These are phyloP conservation scores for Dioscorea zingiberensis DNA, from an alignment of 106 monocot genomes.

Conservation along the genomic window DNA sequence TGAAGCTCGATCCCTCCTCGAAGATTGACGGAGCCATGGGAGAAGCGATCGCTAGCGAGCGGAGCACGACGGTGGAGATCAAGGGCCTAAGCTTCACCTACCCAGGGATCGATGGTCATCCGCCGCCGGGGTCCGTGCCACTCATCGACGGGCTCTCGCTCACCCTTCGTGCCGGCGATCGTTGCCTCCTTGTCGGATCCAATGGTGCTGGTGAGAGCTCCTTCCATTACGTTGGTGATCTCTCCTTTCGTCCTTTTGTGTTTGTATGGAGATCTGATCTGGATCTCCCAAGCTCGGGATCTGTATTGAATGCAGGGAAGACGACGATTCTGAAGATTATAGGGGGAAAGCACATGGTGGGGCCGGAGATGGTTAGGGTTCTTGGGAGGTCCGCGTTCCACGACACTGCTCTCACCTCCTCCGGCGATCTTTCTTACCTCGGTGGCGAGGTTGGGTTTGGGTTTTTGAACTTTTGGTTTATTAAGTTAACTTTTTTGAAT, in stretches of 20 bases:
- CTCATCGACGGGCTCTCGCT: constrained; percentile 81
- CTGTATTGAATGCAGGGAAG: constrained; percentile 38
- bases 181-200: constrained; percentile 94
- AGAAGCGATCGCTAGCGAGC: not conserved
- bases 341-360: constrained; percentile 97
- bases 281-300: not conserved
- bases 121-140: constrained; percentile 81
- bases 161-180: constrained; percentile 54
- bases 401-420: constrained; percentile 81
- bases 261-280: not conserved
- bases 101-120: constrained; percentile 90
- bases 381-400: constrained; percentile 85
- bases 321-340: constrained; percentile 87
- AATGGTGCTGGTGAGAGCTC: constrained; percentile 73
- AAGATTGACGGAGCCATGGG: not conserved
- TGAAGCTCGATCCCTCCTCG: not conserved
- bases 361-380: constrained; percentile 71
- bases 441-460: constrained; percentile 65
- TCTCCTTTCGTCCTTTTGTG: not conserved
- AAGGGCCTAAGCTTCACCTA: constrained; percentile 76
- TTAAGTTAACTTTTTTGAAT: not conserved
- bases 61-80: constrained; percentile 38
- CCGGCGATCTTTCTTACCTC: constrained; percentile 79
- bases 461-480: not conserved
- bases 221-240: not conserved